Evolutionary conservation across 2,329 filamentous ascomycete genomes (phyloP).

Genomic region (Penicillium paneum): DNA sequence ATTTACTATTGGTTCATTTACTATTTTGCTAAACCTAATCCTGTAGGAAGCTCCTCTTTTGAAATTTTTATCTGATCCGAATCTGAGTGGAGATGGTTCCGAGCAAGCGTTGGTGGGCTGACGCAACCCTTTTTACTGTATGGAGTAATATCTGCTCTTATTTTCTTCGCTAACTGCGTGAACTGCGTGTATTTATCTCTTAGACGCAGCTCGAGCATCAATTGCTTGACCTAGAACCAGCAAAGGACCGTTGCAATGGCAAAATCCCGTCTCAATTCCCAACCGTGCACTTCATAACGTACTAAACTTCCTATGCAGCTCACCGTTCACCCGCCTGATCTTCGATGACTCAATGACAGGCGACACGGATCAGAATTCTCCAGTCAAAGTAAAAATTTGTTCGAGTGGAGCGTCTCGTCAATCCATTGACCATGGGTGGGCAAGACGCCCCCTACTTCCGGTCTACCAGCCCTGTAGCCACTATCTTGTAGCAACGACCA

Average conservation of each 20-base stretch:
- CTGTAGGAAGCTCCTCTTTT: not conserved
- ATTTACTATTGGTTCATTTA: constrained; percentile 3
- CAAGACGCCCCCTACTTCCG: constrained; percentile 7
- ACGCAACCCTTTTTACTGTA: constrained; percentile 4
- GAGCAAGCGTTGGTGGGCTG: constrained; percentile 21
- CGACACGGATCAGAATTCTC: not conserved
- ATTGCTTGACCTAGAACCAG: not conserved
- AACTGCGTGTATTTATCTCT: not conserved
- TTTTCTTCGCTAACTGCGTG: constrained; percentile 2
- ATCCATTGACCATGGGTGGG: constrained; percentile 17
- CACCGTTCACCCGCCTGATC: constrained; percentile 3
- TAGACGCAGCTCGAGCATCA: not conserved
- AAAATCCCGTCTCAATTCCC: not conserved
- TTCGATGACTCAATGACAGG: constrained; percentile 3
- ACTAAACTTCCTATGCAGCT: not conserved
- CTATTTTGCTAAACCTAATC: not conserved
- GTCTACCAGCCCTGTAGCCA: constrained; percentile 7
- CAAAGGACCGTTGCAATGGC: not conserved
- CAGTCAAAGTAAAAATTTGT: constrained; percentile 7
- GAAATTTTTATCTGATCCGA: constrained; percentile 23
- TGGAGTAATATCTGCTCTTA: not conserved
- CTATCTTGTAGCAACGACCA: constrained; percentile 21
- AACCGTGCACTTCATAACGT: not conserved
- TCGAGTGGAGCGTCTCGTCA: constrained; percentile 8
- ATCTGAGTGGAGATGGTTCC: constrained; percentile 5